phyloP scores from a whole-genome alignment of 116 monocot species.

The Papilionanthe hybrid region DNA sequence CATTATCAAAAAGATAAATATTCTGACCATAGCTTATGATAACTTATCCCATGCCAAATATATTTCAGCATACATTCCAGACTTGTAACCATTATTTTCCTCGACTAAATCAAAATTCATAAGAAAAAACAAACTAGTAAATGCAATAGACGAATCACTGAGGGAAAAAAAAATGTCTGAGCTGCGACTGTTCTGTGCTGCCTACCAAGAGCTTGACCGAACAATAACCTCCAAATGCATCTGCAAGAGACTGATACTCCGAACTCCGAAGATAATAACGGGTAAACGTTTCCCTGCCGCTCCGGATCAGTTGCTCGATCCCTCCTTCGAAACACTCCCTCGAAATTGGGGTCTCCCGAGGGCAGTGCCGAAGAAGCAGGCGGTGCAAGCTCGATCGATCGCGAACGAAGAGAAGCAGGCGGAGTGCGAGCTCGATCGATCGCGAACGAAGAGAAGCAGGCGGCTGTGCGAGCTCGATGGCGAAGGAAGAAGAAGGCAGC shows the following conservation, averaged over 20 bases:
- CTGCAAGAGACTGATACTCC: conserved; percentile 19
- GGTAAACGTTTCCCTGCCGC: neutral
- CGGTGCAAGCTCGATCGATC: too few relatives aligned
- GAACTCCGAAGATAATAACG: neutral
- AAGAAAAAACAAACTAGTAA: conserved; percentile 2
- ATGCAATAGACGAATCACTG: neutral
- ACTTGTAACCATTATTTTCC: too few relatives aligned
- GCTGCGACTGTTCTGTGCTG: conserved; percentile 13
- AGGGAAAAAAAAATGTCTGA: conserved; percentile 18
- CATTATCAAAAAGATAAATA: neutral
- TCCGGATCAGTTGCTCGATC: neutral
- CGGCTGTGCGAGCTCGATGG: too few relatives aligned
- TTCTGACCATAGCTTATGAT: neutral
- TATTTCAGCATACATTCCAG: neutral
- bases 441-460: too few relatives aligned
- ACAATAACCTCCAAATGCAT: conserved; percentile 45
- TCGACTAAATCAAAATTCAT: too few relatives aligned
- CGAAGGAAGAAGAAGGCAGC: too few relatives aligned
- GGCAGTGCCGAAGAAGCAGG: too few relatives aligned
- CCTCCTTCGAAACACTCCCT: too few relatives aligned
- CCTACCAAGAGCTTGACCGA: conserved; percentile 18
- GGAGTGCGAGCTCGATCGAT: too few relatives aligned
- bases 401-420: too few relatives aligned
- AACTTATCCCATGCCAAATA: neutral
- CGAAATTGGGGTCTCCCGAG: neutral